These are phyloP conservation scores for Podaxis pistillaris DNA, from an alignment of 768 basidiomycete genomes.

Conservation along the genomic window DNA sequence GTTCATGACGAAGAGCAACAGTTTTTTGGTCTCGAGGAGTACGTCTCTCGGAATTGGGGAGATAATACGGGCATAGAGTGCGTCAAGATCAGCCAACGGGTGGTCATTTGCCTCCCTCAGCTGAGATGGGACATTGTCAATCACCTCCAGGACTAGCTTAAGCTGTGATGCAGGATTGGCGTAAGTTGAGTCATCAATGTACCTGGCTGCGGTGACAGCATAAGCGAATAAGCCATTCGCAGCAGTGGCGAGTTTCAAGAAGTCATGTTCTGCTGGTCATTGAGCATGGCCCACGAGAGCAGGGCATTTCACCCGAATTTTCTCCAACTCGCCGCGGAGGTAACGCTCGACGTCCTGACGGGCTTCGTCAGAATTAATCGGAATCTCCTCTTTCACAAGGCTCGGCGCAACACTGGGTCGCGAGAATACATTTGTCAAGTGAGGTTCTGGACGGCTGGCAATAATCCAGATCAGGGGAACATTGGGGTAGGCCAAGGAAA, in stretches of 20 bases:
- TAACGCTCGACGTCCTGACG: not conserved
- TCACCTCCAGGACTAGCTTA: not conserved
- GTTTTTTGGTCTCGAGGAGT: not conserved
- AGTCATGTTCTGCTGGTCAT: not conserved
- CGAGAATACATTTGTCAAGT: not conserved
- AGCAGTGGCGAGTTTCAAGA: not conserved
- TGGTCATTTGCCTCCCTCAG: not conserved
- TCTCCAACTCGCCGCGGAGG: not conserved
- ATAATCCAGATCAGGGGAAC: not conserved
- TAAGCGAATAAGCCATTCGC: not conserved
- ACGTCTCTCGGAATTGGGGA: not conserved
- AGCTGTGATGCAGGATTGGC: not conserved
- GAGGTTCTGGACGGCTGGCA: constrained; percentile 1
- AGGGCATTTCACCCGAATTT: not conserved
- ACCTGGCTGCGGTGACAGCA: not conserved
- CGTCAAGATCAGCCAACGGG: constrained; percentile 10
- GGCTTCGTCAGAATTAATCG: not conserved
- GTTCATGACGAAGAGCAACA: not conserved
- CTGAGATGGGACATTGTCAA: not conserved
- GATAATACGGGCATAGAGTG: constrained; percentile 7
- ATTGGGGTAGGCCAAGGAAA: not conserved
- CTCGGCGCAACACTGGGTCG: not conserved
- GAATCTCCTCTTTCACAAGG: not conserved
- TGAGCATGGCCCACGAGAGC: not conserved
- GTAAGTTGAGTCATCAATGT: not conserved